phyloP scores from a whole-genome alignment of 257 asterid species.

The Capsicum baccatum region DNA sequence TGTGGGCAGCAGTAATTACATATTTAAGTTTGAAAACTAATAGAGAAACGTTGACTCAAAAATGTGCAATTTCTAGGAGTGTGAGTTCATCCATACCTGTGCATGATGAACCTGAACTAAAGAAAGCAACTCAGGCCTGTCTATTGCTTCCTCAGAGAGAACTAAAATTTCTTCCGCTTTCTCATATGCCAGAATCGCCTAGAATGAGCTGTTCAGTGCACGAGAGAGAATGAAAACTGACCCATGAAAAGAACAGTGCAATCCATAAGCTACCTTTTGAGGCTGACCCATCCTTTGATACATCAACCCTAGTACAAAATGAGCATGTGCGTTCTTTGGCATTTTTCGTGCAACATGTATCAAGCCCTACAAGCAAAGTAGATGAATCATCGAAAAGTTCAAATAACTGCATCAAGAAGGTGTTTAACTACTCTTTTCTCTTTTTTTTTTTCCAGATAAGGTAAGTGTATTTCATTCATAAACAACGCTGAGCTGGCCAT shows the following conservation, averaged over 20 bases:
- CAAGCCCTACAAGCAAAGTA: constrained; percentile 67
- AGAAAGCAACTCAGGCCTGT: constrained; percentile 94
- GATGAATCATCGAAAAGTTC: constrained; percentile 32
- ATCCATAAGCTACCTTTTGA: constrained; percentile 71
- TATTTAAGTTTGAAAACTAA: constrained; percentile 19
- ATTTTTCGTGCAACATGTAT: constrained; percentile 94
- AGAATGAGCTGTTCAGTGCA: constrained; percentile 34
- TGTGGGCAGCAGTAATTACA: constrained; percentile 5
- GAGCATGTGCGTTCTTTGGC: constrained; percentile 97
- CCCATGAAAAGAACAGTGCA: constrained; percentile 26
- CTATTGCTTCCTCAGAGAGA: constrained; percentile 93
- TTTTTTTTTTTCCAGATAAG: too few species aligned
- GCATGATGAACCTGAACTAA: constrained; percentile 95
- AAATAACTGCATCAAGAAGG: constrained; percentile 16
- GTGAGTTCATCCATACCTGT: constrained; percentile 54
- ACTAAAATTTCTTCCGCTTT: constrained; percentile 92
- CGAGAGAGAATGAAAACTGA: constrained; percentile 31
- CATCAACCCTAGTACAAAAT: constrained; percentile 95
- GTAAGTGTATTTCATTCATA: too few species aligned
- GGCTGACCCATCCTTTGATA: constrained; percentile 98
- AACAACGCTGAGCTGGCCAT: too few species aligned
- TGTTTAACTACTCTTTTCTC: background rate
- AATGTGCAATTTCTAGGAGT: constrained; percentile 18
- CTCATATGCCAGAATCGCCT: constrained; percentile 89
- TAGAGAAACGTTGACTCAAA: constrained; percentile 20